A percentile compares a stretch with the other conserved stretches of the same genome.
Evolutionary conservation across 176 grass and related monocot genomes (phyloP).

Genomic region (Bromus sterilis): DNA sequence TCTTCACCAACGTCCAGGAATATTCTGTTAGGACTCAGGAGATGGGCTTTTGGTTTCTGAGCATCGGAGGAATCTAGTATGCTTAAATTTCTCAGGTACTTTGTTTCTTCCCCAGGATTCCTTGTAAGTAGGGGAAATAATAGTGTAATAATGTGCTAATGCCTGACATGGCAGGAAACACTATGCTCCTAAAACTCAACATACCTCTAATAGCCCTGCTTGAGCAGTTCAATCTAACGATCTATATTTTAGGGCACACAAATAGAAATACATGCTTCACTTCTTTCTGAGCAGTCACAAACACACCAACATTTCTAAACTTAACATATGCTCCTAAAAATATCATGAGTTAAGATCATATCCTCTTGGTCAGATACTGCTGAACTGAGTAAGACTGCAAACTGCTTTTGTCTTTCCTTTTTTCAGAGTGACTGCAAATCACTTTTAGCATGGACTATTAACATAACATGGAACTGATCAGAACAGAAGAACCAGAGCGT

Average conservation of each 20-base stretch:
- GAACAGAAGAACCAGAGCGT: not conserved
- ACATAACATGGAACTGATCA: not conserved
- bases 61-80: constrained; percentile 2
- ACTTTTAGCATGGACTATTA: not conserved
- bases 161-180: too few relatives aligned
- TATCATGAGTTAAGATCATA: not conserved
- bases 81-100: not conserved
- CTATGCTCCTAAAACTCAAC: too few relatives aligned
- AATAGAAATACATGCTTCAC: not conserved
- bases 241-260: not conserved
- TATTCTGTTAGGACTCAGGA: not conserved
- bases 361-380: not conserved
- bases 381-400: not conserved
- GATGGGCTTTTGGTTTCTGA: not conserved
- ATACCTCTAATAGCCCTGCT: not conserved
- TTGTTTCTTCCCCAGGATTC: not conserved
- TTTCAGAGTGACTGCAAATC: not conserved
- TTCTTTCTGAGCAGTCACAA: not conserved
- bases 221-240: not conserved
- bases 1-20: not conserved
- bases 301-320: not conserved
- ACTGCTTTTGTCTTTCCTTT: not conserved
- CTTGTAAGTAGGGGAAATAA: not conserved
- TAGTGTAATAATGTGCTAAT: not conserved
- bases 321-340: not conserved